Conservation (phyloP, 345 rosid species). For the Viola odorata region DNA sequence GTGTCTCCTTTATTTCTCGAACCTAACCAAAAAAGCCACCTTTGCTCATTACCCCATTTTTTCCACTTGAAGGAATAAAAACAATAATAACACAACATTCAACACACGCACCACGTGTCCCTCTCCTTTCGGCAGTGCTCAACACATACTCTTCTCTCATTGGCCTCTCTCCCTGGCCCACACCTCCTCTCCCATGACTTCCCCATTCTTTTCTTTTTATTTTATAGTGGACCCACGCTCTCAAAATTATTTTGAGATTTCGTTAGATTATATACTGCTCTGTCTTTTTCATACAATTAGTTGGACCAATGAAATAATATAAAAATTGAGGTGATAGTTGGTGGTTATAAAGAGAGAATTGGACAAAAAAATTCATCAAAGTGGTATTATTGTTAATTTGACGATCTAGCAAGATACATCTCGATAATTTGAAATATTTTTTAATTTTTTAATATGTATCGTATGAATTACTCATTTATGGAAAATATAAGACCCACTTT, state of each 20-base stretch:
- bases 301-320: no score
- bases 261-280: no score
- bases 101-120: slow-evolving; percentile 13
- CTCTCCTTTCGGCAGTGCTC: slow-evolving; percentile 22
- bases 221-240: slow-evolving; percentile 3
- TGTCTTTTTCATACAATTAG: no score
- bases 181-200: background rate
- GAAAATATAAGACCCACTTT: no score
- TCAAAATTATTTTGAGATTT: background rate
- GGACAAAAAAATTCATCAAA: no score
- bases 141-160: slow-evolving; percentile 13
- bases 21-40: slow-evolving; percentile 13
- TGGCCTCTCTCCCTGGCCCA: slow-evolving; percentile 9
- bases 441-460: no score
- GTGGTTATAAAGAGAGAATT: no score
- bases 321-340: no score
- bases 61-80: slow-evolving; percentile 12
- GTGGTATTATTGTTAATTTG: no score
- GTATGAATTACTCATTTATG: no score
- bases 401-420: no score
- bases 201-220: background rate
- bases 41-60: slow-evolving; percentile 5
- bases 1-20: slow-evolving; percentile 15
- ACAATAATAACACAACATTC: slow-evolving; percentile 4
- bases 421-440: no score